Evolutionary conservation across 2,329 filamentous ascomycete species (phyloP), one percentile per base, ranked within the genome.

Genomic region (Magnaporthales sp.): DNA sequence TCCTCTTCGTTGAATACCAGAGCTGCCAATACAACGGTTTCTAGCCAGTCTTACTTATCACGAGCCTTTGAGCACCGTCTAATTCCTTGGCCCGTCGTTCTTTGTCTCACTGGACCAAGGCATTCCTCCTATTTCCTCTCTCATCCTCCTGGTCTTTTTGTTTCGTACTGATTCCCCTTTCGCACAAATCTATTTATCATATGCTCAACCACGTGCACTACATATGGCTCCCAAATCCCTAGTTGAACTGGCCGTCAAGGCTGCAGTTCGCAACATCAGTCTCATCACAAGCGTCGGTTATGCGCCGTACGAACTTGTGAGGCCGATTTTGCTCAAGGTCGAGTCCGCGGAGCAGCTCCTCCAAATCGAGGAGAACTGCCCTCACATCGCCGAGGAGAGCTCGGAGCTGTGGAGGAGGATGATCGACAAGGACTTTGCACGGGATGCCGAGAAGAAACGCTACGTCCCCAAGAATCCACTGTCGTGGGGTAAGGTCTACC

Each of bases 401-500:
- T 83, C 80, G 24, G 90, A 93, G 71, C 80, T 94, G 68, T 97
- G 94, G 94, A 78, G 87, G 58, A 84, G 86, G 30, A 85, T 97
- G 73, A 95, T 98, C 76, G 84, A 86, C 65, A 86, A 88, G 63
- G 88, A 97, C 72, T 91, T 97, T 69, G 87, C 88, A 1, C 79
- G 86, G 67, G 89, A 87, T 76, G 19, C 54, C 3, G 81, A 88
- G 58, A 79, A 80, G 62, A 87, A 90, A 73, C 84, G 86, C 29
- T 85, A 88, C 70, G 80, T 86, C 27, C 91, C 91, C 0, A 82
- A 83, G 66, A 84, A 91, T 69, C 86, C 89, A 0, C 80, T 81
- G 46, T 87, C 87, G 68, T 97, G 93, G 93, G 87, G 89, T 74
- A 87, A 89, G 66, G 83, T 96, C 15, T 97, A 96, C 78, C 80